Conservation (phyloP, 441 rosid species). For the Populus hybrid region DNA sequence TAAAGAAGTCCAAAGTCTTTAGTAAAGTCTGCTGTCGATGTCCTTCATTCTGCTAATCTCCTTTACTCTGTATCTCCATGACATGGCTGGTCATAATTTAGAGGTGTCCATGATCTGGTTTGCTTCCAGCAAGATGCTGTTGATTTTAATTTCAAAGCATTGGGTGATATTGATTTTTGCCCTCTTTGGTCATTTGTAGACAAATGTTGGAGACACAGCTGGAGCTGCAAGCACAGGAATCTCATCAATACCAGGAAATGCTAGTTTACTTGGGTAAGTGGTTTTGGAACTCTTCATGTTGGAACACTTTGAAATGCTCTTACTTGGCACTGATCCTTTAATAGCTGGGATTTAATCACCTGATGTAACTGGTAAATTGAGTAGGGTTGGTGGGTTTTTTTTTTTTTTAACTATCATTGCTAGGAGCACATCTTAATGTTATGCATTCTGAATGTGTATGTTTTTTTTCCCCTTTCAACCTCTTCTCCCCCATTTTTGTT, state of each 20-base stretch:
- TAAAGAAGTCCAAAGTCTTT: background rate
- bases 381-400: background rate
- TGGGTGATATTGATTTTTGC: slow-evolving; percentile 15
- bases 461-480: background rate
- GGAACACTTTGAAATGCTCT: background rate
- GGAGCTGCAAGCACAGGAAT: slow-evolving; percentile 53
- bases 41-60: background rate
- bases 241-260: slow-evolving; percentile 79
- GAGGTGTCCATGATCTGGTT: background rate
- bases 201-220: slow-evolving; percentile 52
- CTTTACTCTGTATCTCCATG: background rate
- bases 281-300: slow-evolving; percentile 9
- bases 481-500: background rate
- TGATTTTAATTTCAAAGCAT: background rate
- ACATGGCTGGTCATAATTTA: background rate
- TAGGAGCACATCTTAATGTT: background rate
- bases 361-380: background rate
- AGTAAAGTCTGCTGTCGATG: background rate
- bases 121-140: background rate
- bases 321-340: background rate
- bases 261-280: slow-evolving; percentile 89
- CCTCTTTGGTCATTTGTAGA: slow-evolving; percentile 36
- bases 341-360: background rate
- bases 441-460: background rate
- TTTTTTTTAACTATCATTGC: background rate